Evolutionary conservation across 441 rosid species (phyloP).

Genomic region (Adansonia gregorii): DNA sequence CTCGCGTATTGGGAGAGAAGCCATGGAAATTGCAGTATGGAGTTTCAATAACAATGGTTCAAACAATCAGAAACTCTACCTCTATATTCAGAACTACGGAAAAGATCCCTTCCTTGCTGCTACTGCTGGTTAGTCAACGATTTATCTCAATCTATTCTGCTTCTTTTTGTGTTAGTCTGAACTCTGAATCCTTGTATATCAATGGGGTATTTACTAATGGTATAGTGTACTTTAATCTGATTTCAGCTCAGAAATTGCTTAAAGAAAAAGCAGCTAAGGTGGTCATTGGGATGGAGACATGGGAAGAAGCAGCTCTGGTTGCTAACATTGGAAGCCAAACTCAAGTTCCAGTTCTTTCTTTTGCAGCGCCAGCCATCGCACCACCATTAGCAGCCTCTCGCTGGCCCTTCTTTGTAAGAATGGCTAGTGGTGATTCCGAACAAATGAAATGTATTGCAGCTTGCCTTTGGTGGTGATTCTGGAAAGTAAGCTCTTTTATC

Average conservation of each 20-base stretch:
- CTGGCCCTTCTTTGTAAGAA: constrained; percentile 49
- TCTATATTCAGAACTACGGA: constrained; percentile 36
- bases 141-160: not conserved
- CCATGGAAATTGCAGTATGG: constrained; percentile 46
- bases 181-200: not conserved
- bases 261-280: constrained; percentile 38
- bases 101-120: constrained; percentile 38
- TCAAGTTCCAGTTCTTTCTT: constrained; percentile 50
- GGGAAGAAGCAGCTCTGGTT: constrained; percentile 56
- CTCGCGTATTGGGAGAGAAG: constrained; percentile 45
- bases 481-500: constrained; percentile 40
- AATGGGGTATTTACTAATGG: not conserved
- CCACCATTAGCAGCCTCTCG: constrained; percentile 31
- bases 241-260: constrained; percentile 47
- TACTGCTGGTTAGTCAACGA: constrained; percentile 36
- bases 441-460: constrained; percentile 47
- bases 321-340: constrained; percentile 42
- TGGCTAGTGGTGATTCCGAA: constrained; percentile 37
- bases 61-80: constrained; percentile 34
- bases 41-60: constrained; percentile 32
- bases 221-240: not conserved
- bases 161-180: not conserved
- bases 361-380: constrained; percentile 36
- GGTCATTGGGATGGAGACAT: constrained; percentile 50
- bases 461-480: constrained; percentile 37